Base-by-base conservation (phyloP, 1,139 yeast genomes). In the Geotrichum bryndzae region DNA sequence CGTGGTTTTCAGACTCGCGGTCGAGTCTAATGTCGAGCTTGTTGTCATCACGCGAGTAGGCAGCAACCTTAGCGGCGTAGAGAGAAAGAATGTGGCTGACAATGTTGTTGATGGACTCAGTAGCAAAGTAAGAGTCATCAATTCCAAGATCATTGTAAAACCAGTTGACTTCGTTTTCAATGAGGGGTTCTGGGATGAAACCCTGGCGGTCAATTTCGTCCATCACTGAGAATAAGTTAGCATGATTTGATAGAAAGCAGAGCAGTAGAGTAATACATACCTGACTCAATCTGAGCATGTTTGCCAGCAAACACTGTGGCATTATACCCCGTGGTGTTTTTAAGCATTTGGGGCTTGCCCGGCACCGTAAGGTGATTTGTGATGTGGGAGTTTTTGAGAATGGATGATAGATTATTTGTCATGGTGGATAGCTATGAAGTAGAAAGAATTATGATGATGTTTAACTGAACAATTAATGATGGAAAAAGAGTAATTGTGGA, bases 11-110 rank as follows among this genome's bases (percentile, higher is more conserved):
- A 58, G 84, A 83, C 74, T 89, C 95, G 65, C 90, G 80, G 72
- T 83, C 84, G 73, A 89, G 87, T 64, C 86, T 89, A 68, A 90
- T 86, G 68, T 85, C 82, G 18, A 90, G 84, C 65, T 75, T 73
- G 66, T 78, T 80, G 67, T 77, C 84, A 64, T 76, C 82, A 66
- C 81, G 77, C 15, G 91, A 87, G 74, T 82, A 90, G 18, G 97
- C 96, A 68, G 94, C 95, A 63, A 94, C 84, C 74, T 94, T 94
- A 66, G 97, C 94, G 51, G 97, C 90, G 75, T 92, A 94, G 64
- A 94, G 80, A 18, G 97, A 88, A 71, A 89, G 90, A 63, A 84
- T 81, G 73, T 90, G 96, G 61, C 89, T 83, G 52, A 90, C 94
- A 69, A 94, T 88, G 63, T 86, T 91, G 63, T 82, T 84, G 25